phyloP scores from a whole-genome alignment of 169 alveolate genomes.

The Cryptosporidium parvum region DNA sequence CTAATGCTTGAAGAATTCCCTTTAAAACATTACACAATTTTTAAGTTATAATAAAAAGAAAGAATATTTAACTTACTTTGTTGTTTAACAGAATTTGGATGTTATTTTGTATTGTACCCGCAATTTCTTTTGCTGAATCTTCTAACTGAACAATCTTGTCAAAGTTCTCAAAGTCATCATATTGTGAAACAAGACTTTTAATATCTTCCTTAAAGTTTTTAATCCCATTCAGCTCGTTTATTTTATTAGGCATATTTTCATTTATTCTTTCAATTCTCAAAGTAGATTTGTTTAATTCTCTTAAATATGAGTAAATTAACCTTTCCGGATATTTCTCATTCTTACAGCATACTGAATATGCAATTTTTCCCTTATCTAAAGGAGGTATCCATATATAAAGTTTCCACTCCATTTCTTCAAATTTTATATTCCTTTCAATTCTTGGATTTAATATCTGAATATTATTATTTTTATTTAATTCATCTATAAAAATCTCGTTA shows the following conservation, averaged over 20 bases:
- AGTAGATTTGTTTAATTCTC: conserved; percentile 55
- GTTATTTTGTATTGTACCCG: conserved; percentile 33
- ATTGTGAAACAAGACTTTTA: conserved; percentile 1
- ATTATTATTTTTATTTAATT: background rate
- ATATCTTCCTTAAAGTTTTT: conserved; percentile 42
- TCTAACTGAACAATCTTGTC: conserved; percentile 26
- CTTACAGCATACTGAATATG: conserved; percentile 69
- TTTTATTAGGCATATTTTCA: background rate
- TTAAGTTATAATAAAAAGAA: background rate
- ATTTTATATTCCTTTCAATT: background rate
- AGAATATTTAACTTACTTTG: conserved; percentile 23
- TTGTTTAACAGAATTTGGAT: conserved; percentile 39
- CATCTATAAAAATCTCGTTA: conserved; percentile 18
- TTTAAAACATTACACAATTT: background rate
- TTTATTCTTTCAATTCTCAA: conserved; percentile 33
- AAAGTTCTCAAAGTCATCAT: conserved; percentile 42
- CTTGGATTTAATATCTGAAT: conserved; percentile 9
- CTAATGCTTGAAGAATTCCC: conserved; percentile 59
- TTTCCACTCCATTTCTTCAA: conserved; percentile 29
- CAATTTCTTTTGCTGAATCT: conserved; percentile 12
- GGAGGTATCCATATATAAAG: conserved; percentile 60
- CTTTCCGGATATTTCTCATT: conserved; percentile 43
- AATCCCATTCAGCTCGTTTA: conserved; percentile 17
- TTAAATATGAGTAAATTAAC: conserved; percentile 43
- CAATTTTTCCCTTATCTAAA: conserved; percentile 13